Percentiles rank a stretch among this genome's conserved stretches.
Conservation (phyloP, 1,284 basidiomycete species). For the Ustilago loliicola region DNA sequence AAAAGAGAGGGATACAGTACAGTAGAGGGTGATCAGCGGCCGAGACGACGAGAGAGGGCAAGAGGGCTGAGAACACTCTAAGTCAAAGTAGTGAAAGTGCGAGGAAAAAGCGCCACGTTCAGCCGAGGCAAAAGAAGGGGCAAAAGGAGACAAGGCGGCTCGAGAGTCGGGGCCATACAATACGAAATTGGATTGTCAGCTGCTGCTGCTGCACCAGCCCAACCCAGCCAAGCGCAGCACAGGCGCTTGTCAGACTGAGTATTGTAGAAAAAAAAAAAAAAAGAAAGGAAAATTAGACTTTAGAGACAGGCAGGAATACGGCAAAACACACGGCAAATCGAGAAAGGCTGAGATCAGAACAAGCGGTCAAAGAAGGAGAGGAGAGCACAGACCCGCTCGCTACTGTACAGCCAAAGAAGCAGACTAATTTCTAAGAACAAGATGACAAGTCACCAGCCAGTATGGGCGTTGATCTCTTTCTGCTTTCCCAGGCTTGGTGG, state of each 20-base stretch:
- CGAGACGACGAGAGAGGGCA: constrained; percentile 1
- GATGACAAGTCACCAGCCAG: too few relatives aligned
- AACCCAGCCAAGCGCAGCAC: background rate
- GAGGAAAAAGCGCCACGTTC: constrained; percentile 13
- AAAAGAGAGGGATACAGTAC: background rate
- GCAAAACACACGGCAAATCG: constrained; percentile 1
- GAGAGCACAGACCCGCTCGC: constrained; percentile 4
- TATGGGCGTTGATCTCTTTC: too few relatives aligned
- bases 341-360: background rate
- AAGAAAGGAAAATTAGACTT: background rate
- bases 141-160: background rate
- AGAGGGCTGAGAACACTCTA: background rate
- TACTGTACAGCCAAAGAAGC: background rate
- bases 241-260: background rate
- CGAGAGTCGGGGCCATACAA: constrained; percentile 1
- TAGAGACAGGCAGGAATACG: background rate
- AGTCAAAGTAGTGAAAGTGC: background rate
- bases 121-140: background rate
- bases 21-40: constrained; percentile 10
- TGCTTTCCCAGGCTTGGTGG: too few relatives aligned
- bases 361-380: background rate
- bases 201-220: background rate
- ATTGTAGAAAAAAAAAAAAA: background rate
- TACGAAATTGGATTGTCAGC: background rate
- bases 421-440: constrained; percentile 1